Base-by-base conservation (phyloP, 2,329 filamentous ascomycete species). In the Emydomyces testavorans region DNA sequence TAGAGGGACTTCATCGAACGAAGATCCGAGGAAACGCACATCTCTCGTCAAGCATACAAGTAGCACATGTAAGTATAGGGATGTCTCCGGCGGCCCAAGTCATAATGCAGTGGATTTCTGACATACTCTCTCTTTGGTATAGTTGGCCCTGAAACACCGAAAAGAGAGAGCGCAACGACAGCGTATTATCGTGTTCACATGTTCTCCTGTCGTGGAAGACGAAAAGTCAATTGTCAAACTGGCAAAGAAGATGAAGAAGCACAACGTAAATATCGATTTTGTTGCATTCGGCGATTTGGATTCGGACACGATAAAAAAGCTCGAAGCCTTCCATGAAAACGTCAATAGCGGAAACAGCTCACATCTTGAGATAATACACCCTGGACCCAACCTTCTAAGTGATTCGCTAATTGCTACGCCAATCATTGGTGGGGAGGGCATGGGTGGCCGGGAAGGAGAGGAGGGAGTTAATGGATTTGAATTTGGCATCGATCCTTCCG, bases 211-310 rank as follows among this genome's bases (percentile, higher is more conserved):
- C 61, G 77, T 81, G 53, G 92, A 98, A 62, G 83, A 86, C 54
- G 85, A 95, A 67, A 92, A 92, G 71, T 80, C 83, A 46, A 79
- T 98, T 43, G 78, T 89, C 53, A 85, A 86, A 62, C 77, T 98
- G 24, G 89, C 92, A 37, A 94, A 92, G 74, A 93, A 92, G 72
- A 93, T 96, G 88, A 96, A 96, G 80, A 98, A 98, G 77, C 84
- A 83, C 67, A 90, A 85, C 62, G 85, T 94, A 52, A 85, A 82
- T 52, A 85, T 98, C 62, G 92, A 98, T 67, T 90, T 98, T 61
- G 78, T 98, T 52, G 80, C 90, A 39, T 98, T 98, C 60, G 92
- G 92, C 57, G 90, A 98, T 59, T 77, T 94, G 46, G 86, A 92
- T 56, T 85, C 89, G 58, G 86, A 94, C 56, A 87, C 83, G 53